A percentile compares a stretch with the other conserved stretches of the same genome.
Evolutionary conservation across 495 filamentous ascomycete genomes (phyloP).

Genomic region (Parathielavia hyrcaniae): DNA sequence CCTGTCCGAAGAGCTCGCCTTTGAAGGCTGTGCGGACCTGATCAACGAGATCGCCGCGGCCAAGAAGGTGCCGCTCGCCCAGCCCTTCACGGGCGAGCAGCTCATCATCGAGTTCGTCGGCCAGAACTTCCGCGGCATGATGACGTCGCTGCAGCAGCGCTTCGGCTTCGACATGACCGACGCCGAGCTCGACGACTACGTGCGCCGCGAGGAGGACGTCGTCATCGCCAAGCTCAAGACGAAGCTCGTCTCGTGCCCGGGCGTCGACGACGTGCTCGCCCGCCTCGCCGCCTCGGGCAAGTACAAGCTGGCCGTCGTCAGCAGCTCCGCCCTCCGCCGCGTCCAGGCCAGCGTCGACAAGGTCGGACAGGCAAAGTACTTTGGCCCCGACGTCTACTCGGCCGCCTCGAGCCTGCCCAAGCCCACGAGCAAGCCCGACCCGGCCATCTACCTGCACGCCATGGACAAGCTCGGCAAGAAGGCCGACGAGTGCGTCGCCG

Average conservation of each 20-base stretch:
- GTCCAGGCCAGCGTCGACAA: constrained; percentile 77
- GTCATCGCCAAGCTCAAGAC: constrained; percentile 82
- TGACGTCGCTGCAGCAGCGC: constrained; percentile 62
- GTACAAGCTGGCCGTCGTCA: constrained; percentile 79
- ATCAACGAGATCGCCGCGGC: constrained; percentile 81
- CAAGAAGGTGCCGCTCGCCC: constrained; percentile 47
- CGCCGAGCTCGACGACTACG: constrained; percentile 69
- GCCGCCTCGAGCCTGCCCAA: constrained; percentile 71
- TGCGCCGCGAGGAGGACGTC: constrained; percentile 70
- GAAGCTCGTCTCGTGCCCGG: constrained; percentile 60
- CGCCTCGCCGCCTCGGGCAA: constrained; percentile 54
- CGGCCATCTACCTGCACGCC: constrained; percentile 82
- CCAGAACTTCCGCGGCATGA: constrained; percentile 94
- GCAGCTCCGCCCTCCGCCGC: constrained; percentile 68
- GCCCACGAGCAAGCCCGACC: constrained; percentile 88
- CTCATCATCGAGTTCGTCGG: constrained; percentile 89
- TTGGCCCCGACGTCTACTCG: constrained; percentile 71
- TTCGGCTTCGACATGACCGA: constrained; percentile 61
- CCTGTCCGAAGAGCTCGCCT: constrained; percentile 85
- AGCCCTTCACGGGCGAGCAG: constrained; percentile 71
- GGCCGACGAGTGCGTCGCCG: constrained; percentile 68
- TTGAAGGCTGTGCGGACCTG: constrained; percentile 88
- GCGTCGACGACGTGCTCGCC: constrained; percentile 62
- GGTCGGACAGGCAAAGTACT: constrained; percentile 73
- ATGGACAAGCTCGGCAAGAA: constrained; percentile 68